A percentile compares a stretch with the other conserved stretches of the same genome.
Evolutionary conservation across 257 asterid genomes (phyloP).

Genomic region (Plantago ovata): DNA sequence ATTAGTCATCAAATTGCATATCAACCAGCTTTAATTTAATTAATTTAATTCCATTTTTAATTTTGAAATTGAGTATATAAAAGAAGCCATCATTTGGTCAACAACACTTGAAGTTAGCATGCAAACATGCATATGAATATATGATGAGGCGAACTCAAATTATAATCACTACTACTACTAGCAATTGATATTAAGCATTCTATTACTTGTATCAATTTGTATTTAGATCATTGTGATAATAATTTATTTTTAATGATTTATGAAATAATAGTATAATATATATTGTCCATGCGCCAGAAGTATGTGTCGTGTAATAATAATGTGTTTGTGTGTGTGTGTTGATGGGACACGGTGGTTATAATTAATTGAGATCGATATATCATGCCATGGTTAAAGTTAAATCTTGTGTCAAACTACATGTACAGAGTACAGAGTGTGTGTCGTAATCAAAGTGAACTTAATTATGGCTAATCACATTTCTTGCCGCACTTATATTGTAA

Average conservation of each 20-base stretch:
- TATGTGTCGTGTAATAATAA: neutral
- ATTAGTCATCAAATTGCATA: neutral
- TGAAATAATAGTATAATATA: too few relatives aligned
- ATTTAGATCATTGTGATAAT: too few relatives aligned
- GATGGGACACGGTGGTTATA: too few relatives aligned
- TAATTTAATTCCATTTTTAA: too few relatives aligned
- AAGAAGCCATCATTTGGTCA: conserved; percentile 33
- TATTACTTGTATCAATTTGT: too few relatives aligned
- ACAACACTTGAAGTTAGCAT: conserved; percentile 15
- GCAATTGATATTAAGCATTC: too few relatives aligned
- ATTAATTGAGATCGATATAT: neutral
- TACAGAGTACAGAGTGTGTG: neutral
- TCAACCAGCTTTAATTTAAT: too few relatives aligned
- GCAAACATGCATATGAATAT: conserved; percentile 18
- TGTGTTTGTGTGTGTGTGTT: too few relatives aligned
- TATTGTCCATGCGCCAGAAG: too few relatives aligned
- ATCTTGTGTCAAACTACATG: neutral
- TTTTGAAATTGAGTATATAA: conserved; percentile 19
- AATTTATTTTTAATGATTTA: neutral
- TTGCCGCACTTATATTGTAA: neutral
- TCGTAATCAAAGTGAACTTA: neutral
- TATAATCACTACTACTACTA: too few relatives aligned
- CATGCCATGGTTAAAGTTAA: neutral
- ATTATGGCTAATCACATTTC: neutral
- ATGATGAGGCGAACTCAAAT: neutral